A percentile compares a stretch with the other conserved stretches of the same genome.
These are phyloP conservation scores for Stromatinia cepivora DNA, from an alignment of 2,329 filamentous ascomycete genomes.

Conservation along the genomic window DNA sequence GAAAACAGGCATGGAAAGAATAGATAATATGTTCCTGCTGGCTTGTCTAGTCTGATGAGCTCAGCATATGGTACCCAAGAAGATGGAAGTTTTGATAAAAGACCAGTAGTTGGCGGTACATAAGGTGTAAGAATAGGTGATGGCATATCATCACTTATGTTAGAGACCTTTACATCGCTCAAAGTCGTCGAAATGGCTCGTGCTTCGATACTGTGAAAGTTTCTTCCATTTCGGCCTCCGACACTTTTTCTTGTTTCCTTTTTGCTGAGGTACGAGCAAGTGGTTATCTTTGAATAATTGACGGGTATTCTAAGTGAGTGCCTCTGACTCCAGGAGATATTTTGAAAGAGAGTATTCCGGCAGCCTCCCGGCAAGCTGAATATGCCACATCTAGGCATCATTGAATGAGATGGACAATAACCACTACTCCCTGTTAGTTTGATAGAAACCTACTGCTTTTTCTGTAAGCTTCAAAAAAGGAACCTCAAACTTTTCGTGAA, in stretches of 20 bases:
- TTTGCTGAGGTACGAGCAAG: background rate
- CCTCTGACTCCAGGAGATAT: background rate
- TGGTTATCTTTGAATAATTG: background rate
- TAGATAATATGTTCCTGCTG: constrained; percentile 78
- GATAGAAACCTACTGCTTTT: background rate
- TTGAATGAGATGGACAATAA: background rate
- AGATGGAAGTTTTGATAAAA: constrained; percentile 67
- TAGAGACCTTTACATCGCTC: background rate
- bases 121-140: constrained; percentile 13
- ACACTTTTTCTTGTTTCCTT: background rate
- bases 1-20: constrained; percentile 86
- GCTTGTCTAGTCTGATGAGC: constrained; percentile 78
- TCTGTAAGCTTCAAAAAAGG: background rate
- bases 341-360: constrained; percentile 22
- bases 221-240: constrained; percentile 2
- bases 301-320: background rate
- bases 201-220: background rate
- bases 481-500: background rate
- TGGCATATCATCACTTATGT: background rate
- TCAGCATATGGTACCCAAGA: constrained; percentile 80
- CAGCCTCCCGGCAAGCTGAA: constrained; percentile 24
- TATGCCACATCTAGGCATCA: constrained; percentile 18
- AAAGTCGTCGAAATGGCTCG: background rate
- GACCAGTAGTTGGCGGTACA: constrained; percentile 63
- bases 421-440: background rate